A percentile compares a stretch with the other conserved stretches of the same genome.
Conservation (phyloP, 1,284 basidiomycete genomes). For the Moesziomyces antarcticus region DNA sequence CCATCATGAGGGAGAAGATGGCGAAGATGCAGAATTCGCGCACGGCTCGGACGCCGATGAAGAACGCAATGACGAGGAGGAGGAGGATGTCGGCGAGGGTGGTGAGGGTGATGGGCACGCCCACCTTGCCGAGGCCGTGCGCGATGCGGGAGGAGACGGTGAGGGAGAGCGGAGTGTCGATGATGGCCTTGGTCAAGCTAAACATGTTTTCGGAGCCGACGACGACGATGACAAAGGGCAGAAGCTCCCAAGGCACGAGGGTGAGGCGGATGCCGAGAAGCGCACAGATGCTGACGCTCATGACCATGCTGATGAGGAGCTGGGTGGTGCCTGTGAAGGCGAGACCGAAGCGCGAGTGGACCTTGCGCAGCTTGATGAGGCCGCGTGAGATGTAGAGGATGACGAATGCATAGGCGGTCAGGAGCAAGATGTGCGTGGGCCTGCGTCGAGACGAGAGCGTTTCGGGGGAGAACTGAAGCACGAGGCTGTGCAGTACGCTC, state of each 20-base stretch:
- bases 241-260: conserved; percentile 85
- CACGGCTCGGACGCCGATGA: conserved; percentile 80
- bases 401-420: conserved; percentile 84
- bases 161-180: conserved; percentile 86
- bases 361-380: conserved; percentile 72
- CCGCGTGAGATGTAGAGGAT: conserved; percentile 81
- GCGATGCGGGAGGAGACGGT: conserved; percentile 93
- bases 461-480: conserved; percentile 53
- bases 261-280: conserved; percentile 84
- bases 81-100: conserved; percentile 87
- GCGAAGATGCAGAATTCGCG: conserved; percentile 94
- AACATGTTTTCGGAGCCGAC: conserved; percentile 98
- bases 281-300: conserved; percentile 89
- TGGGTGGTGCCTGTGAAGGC: conserved; percentile 93
- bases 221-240: conserved; percentile 93
- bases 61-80: conserved; percentile 80
- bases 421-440: conserved; percentile 70
- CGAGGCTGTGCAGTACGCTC: conserved; percentile 49
- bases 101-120: conserved; percentile 90
- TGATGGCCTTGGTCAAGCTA: conserved; percentile 87
- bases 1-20: conserved; percentile 90
- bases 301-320: conserved; percentile 89
- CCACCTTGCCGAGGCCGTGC: conserved; percentile 84
- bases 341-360: conserved; percentile 90
- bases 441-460: conserved; percentile 26